These are phyloP conservation scores for Tolypocladium sp. DNA, from an alignment of 2,329 filamentous ascomycete species.

Conservation along the genomic window DNA sequence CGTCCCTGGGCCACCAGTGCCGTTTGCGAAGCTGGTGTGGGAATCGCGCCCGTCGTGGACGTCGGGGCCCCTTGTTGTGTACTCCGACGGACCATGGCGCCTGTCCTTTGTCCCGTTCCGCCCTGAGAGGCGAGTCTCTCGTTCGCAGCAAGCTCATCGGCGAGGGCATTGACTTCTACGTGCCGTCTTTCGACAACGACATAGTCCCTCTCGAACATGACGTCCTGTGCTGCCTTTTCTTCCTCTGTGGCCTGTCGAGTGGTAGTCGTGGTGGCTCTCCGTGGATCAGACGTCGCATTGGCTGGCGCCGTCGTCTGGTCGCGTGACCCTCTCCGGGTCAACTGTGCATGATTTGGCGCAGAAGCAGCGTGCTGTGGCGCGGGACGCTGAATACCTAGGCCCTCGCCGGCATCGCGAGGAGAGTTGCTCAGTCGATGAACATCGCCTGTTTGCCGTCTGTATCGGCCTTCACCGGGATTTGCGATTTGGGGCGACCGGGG, in stretches of 20 bases:
- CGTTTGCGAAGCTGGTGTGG: slow-evolving; percentile 57
- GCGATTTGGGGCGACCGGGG: slow-evolving; percentile 33
- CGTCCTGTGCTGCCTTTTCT: slow-evolving; percentile 71
- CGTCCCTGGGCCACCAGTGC: slow-evolving; percentile 66
- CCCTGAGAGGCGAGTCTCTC: slow-evolving; percentile 47
- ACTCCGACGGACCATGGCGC: slow-evolving; percentile 61
- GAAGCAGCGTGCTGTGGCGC: slow-evolving; percentile 37
- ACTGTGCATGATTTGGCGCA: slow-evolving; percentile 33
- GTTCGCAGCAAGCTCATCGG: slow-evolving; percentile 85
- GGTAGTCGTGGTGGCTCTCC: slow-evolving; percentile 16
- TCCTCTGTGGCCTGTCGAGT: slow-evolving; percentile 42
- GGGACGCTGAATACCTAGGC: slow-evolving; percentile 42
- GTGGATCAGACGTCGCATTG: slow-evolving; percentile 21
- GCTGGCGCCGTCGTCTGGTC: slow-evolving; percentile 12
- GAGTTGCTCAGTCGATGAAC: slow-evolving; percentile 28
- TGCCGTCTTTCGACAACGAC: slow-evolving; percentile 91
- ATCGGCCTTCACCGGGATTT: slow-evolving; percentile 29
- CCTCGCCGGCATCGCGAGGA: slow-evolving; percentile 37
- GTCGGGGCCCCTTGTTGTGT: slow-evolving; percentile 68
- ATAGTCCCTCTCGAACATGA: slow-evolving; percentile 87
- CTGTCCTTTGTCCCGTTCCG: slow-evolving; percentile 44
- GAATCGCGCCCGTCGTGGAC: slow-evolving; percentile 60
- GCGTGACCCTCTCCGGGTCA: slow-evolving; percentile 12
- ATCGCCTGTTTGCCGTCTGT: slow-evolving; percentile 17
- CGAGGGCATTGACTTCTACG: slow-evolving; percentile 94